phyloP scores from a whole-genome alignment of 2,329 filamentous ascomycete species.

The Penicillium sp. region DNA sequence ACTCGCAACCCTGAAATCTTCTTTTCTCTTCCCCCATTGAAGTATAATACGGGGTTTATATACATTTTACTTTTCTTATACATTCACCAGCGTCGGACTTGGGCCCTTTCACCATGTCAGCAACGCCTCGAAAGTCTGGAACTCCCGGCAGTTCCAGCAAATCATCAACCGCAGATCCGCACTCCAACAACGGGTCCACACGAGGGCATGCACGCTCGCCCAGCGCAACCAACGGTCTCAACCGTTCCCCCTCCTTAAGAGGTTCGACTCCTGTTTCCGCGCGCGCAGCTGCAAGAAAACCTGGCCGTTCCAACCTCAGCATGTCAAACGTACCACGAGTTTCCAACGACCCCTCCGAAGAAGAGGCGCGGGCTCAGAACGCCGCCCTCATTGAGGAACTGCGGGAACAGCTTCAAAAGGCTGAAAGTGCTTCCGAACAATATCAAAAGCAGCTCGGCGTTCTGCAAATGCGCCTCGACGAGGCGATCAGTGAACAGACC shows the following conservation, averaged over 20 bases:
- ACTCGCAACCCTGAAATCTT: conserved; percentile 12
- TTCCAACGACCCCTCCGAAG: conserved; percentile 54
- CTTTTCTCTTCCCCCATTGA: not conserved
- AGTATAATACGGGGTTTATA: not conserved
- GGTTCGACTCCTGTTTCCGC: conserved; percentile 60
- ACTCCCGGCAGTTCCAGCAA: conserved; percentile 32
- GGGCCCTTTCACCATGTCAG: conserved; percentile 37
- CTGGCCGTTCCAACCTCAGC: conserved; percentile 43
- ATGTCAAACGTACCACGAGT: conserved; percentile 44
- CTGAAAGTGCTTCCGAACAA: conserved; percentile 73
- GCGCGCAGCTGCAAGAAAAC: conserved; percentile 65
- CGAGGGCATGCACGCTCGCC: conserved; percentile 48
- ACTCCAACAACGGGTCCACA: conserved; percentile 33
- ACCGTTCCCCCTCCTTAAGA: conserved; percentile 64
- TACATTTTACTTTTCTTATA: conserved; percentile 12
- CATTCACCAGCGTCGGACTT: conserved; percentile 9
- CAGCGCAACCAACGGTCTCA: conserved; percentile 47
- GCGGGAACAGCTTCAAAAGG: conserved; percentile 75
- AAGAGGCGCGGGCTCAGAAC: conserved; percentile 76
- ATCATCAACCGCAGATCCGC: conserved; percentile 29
- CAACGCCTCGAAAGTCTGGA: conserved; percentile 43
- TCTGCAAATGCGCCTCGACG: conserved; percentile 80
- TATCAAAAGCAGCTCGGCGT: conserved; percentile 81
- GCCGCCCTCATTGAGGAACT: conserved; percentile 78
- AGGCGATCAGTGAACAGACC: conserved; percentile 75